Evolutionary conservation across 2,329 filamentous ascomycete genomes (phyloP), one percentile per base, ranked within the genome.

Genomic region (Phialophora verrucosa): DNA sequence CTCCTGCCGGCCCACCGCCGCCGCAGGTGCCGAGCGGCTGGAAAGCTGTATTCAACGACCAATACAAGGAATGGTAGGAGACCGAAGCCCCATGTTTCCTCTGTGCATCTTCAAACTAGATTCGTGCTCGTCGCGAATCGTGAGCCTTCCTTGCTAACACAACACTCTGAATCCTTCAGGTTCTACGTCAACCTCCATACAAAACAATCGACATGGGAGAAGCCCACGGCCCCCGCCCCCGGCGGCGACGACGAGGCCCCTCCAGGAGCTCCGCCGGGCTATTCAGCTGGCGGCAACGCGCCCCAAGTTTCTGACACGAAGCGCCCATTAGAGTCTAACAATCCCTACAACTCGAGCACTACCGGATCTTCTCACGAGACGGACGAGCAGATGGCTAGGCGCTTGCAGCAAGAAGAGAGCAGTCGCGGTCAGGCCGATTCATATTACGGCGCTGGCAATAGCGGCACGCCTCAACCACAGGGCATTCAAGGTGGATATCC

Each of bases 141-240:
- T 49, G 49, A 47, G 17, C 32, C 31, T 8, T 31, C 17, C 32
- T 62, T 11, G 29, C 60, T 55, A 54, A 56, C 60, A 47, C 4
- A 25, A 27, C 38, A 8, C 17, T 35, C 51, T 17, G 25, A 49
- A 10, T 55, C 17, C n/a, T 59, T n/a, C 69, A 92, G 90, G 90
- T 97, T 95, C 85, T 97, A 91, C 81, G 91, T 97, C 67, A 95
- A 97, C 81, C 87, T 91, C 68, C 87, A 89, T 78, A 97, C 93
- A 70, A 95, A 95, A 75, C 85, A 90, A 76, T 96, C 93, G 4
- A 91, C 94, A 84, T 97, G 93, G 93, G 91, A 96, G 4, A 90
- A 87, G 72, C 93, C 93, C 20, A 91, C 88, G 44, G 84, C 84
- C 61, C 89, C 91, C 51, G 87, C 88, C 60, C 85, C 86, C 70